Evolutionary conservation across 1,139 yeast species (phyloP), one percentile per base, ranked within the genome.

Genomic region (Yamadazyma friedrichii): DNA sequence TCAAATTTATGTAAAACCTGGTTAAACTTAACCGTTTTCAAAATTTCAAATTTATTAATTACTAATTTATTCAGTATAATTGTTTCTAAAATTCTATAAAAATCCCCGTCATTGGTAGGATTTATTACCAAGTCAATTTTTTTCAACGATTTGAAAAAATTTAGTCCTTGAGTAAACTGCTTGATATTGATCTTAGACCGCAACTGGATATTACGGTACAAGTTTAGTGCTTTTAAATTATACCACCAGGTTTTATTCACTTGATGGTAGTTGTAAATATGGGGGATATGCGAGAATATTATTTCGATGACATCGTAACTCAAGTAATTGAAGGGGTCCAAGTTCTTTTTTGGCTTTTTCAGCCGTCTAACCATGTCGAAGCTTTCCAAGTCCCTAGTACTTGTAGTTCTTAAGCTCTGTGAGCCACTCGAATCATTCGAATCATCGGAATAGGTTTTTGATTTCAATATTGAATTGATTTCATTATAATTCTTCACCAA

Each of bases 181-280:
- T 49, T 50, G 4, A 52, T 42, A 1, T 62, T 52, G 10, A 70
- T 50, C 26, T 52, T 54, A 11, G 46, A 46, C 41, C 62, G 66
- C 39, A 69, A 59, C 12, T 44, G 46, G 28, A 67, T 46, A 9
- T 43, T 38, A 2, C 44, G 35, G 44, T 64, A 70, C 17, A 71
- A 47, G 8, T 49, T 68, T 2, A 70, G 46, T 2, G 42, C 39
- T 2, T 54, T 53, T 10, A 71, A 53, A 1, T 51, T 40, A 3
- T 39, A 27, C 45, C 67, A 62, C 77, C 77, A 71, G 6, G 29
- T 33, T 43, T 55, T 60, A 36, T 61, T 54, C 13, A 70, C 76
- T 27, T 57, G 41, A 43, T 61, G 73, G 38, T 68, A 64, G 3
- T 43, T 31, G 3, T 67, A 50, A 1, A 65, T 31, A 3, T 47